These are phyloP conservation scores for Pseudocercospora eumusae DNA, from an alignment of 2,329 filamentous ascomycete genomes.

Conservation along the genomic window DNA sequence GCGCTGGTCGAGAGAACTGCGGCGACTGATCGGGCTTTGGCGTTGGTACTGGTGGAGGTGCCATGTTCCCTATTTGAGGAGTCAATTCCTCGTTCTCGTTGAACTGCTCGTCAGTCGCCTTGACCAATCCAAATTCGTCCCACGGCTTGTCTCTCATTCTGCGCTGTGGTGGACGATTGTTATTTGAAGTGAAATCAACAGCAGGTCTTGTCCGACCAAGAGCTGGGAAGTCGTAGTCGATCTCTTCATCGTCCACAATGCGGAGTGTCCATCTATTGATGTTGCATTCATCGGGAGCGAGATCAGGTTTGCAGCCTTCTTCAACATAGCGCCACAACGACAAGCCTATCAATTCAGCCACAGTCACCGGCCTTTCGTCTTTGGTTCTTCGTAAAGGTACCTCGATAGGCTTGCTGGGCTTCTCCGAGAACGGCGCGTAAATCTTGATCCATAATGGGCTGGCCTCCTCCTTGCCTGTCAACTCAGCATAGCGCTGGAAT, in stretches of 20 bases:
- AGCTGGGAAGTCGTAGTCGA: constrained; percentile 82
- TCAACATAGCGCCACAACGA: constrained; percentile 76
- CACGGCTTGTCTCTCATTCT: constrained; percentile 74
- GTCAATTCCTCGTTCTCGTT: constrained; percentile 62
- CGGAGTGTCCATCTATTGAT: constrained; percentile 81
- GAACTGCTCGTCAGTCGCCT: constrained; percentile 68
- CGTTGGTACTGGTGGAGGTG: constrained; percentile 20
- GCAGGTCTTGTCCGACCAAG: constrained; percentile 72
- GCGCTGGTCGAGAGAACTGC: constrained; percentile 12
- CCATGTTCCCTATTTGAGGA: constrained; percentile 26
- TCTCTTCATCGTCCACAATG: constrained; percentile 81
- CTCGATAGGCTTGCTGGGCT: constrained; percentile 66
- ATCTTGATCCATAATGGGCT: constrained; percentile 76
- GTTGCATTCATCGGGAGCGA: constrained; percentile 67
- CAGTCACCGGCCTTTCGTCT: constrained; percentile 69
- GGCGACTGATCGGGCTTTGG: constrained; percentile 17
- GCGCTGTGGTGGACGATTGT: constrained; percentile 66
- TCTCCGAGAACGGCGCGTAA: constrained; percentile 70
- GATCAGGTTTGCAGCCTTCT: constrained; percentile 68
- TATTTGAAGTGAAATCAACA: constrained; percentile 75
- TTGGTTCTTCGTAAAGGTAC: constrained; percentile 70
- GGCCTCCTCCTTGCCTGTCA: constrained; percentile 76
- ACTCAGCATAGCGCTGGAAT: constrained; percentile 73
- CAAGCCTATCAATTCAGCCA: constrained; percentile 79
- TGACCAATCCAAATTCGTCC: constrained; percentile 79